Conservation (phyloP, 192 early-diverging fungal species). For the Dissophora globulifera region DNA sequence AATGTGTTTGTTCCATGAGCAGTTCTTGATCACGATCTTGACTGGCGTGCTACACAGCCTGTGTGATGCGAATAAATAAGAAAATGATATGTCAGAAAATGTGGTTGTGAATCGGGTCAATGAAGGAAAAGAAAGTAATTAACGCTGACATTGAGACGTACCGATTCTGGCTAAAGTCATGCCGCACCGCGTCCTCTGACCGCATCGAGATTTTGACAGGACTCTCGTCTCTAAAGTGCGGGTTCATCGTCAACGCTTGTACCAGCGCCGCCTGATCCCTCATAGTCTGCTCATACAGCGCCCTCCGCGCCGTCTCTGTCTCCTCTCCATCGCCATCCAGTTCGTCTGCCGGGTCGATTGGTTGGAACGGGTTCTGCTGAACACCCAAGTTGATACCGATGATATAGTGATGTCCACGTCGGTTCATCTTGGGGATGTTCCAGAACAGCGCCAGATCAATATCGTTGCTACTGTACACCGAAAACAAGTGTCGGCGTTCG, state of each 20-base stretch:
- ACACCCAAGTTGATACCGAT: conserved; percentile 91
- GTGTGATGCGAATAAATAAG: not conserved
- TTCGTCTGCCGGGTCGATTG: conserved; percentile 43
- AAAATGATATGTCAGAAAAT: too few relatives aligned
- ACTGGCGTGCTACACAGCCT: conserved; percentile 71
- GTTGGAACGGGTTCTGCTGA: conserved; percentile 75
- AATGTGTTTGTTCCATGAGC: conserved; percentile 73
- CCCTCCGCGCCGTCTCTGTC: conserved; percentile 58
- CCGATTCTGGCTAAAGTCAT: conserved; percentile 57
- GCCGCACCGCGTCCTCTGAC: conserved; percentile 52
- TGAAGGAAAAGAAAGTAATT: not conserved
- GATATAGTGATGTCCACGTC: conserved; percentile 89
- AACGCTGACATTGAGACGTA: not conserved
- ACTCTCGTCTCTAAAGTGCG: conserved; percentile 72
- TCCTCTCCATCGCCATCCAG: conserved; percentile 56
- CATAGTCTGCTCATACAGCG: conserved; percentile 76
- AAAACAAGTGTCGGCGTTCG: conserved; percentile 71
- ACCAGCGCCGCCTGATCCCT: conserved; percentile 73
- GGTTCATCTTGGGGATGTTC: conserved; percentile 65
- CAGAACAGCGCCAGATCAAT: conserved; percentile 91
- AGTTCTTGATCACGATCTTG: conserved; percentile 70
- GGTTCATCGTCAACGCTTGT: conserved; percentile 69
- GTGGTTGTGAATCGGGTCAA: too few relatives aligned
- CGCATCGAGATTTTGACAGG: conserved; percentile 71
- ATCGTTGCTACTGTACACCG: conserved; percentile 87